Evolutionary conservation across 345 rosid species (phyloP).

Genomic region (Ceriops tagal): DNA sequence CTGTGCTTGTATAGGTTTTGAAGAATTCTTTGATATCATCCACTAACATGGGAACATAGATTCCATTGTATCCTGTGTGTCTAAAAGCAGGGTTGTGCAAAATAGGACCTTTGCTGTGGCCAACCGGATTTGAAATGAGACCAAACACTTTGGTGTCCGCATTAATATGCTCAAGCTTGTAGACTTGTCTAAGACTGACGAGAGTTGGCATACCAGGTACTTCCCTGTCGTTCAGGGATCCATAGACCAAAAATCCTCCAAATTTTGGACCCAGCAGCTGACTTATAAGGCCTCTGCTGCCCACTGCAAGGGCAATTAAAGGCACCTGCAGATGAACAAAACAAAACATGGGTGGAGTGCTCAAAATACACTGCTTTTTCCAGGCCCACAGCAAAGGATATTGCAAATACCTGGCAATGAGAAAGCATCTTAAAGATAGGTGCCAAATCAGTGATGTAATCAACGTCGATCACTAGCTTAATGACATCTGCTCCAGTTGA

Average conservation of each 20-base stretch:
- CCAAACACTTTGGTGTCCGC: conserved; percentile 50
- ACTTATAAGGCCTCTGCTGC: conserved; percentile 58
- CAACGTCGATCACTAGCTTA: conserved; percentile 37
- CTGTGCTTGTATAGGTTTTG: conserved; percentile 35
- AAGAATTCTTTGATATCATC: conserved; percentile 57
- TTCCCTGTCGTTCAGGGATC: conserved; percentile 40
- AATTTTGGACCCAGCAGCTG: conserved; percentile 51
- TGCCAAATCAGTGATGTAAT: conserved; percentile 45
- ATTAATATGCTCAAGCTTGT: conserved; percentile 31
- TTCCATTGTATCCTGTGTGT: conserved; percentile 42
- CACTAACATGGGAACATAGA: conserved; percentile 58
- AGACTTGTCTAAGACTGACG: conserved; percentile 36
- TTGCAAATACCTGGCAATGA: conserved; percentile 31
- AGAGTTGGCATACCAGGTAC: conserved; percentile 50
- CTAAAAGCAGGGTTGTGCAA: conserved; percentile 59
- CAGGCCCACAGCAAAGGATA: neutral
- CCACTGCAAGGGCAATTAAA: conserved; percentile 41
- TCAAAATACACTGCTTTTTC: neutral
- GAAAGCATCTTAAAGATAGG: conserved; percentile 41
- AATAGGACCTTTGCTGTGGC: conserved; percentile 64
- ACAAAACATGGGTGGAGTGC: neutral
- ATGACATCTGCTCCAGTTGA: conserved; percentile 50
- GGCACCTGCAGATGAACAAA: conserved; percentile 39
- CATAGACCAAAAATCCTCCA: conserved; percentile 48
- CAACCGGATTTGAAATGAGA: conserved; percentile 54